These are phyloP conservation scores for Juncus effusus DNA, from an alignment of 176 grass and related monocot species.

Conservation along the genomic window DNA sequence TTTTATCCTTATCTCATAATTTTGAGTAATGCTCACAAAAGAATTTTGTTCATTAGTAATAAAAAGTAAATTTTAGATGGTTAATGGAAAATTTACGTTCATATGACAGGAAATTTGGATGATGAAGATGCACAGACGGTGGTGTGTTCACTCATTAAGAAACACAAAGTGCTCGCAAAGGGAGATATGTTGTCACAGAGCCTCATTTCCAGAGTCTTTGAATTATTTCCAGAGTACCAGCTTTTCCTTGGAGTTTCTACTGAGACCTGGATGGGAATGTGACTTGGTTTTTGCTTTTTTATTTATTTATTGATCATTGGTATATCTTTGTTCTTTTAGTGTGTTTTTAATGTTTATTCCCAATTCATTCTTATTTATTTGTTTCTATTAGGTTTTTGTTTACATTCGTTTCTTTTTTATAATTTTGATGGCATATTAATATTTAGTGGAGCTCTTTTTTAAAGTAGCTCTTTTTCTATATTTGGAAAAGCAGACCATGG, in stretches of 20 bases:
- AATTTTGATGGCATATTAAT: too few relatives aligned
- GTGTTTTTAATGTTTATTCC: too few relatives aligned
- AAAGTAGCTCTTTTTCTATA: too few relatives aligned
- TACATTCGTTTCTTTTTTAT: not conserved
- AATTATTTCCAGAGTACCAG: constrained; percentile 53
- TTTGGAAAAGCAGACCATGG: too few relatives aligned
- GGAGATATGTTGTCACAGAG: constrained; percentile 30
- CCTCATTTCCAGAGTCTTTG: constrained; percentile 36
- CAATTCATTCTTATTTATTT: not conserved
- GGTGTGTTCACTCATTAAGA: constrained; percentile 42
- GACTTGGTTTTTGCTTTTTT: not conserved
- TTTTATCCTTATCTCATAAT: not conserved
- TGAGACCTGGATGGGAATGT: constrained; percentile 2
- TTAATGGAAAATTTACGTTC: not conserved
- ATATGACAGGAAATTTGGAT: constrained; percentile 42
- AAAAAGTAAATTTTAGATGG: not conserved
- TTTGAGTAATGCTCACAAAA: too few relatives aligned
- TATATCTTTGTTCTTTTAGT: not conserved
- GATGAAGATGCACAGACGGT: constrained; percentile 39
- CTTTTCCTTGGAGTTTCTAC: constrained; percentile 26
- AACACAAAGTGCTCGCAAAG: constrained; percentile 29
- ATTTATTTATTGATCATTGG: not conserved
- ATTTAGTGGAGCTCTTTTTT: too few relatives aligned
- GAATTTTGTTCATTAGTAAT: too few relatives aligned
- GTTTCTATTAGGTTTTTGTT: not conserved